These are phyloP conservation scores for Dinochytrium kinnereticum DNA, from an alignment of 371 early-diverging fungal genomes.

Conservation along the genomic window DNA sequence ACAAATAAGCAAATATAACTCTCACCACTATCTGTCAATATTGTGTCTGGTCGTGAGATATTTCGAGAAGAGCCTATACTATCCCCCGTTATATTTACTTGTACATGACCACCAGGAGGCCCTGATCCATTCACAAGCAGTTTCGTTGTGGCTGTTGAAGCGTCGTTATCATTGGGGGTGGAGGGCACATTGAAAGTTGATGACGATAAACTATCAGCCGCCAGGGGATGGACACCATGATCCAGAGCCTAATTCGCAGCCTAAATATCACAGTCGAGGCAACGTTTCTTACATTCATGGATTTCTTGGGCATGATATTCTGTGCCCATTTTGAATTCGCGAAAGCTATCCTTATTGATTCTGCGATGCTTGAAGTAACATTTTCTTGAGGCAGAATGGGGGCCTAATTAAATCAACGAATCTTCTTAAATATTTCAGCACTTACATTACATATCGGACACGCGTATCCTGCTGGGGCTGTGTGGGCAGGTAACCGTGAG, in stretches of 20 bases:
- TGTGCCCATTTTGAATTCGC: constrained; percentile 45
- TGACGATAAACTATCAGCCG: no score
- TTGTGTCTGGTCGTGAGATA: constrained; percentile 17
- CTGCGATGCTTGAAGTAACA: constrained; percentile 36
- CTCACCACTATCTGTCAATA: constrained; percentile 22
- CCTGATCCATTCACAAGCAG: neutral
- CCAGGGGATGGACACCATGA: neutral
- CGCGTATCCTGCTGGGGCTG: constrained; percentile 51
- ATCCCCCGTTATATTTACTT: constrained; percentile 3
- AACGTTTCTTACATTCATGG: neutral
- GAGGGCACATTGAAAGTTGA: no score
- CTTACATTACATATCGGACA: constrained; percentile 49
- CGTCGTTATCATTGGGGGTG: no score
- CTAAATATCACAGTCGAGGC: no score
- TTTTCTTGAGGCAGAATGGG: constrained; percentile 51
- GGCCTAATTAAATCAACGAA: constrained; percentile 23
- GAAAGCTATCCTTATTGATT: constrained; percentile 37
- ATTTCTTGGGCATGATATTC: constrained; percentile 38
- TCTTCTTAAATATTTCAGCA: neutral
- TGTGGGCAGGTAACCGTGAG: constrained; percentile 44
- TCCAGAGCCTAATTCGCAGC: neutral
- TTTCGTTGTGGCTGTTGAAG: no score
- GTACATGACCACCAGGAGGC: neutral
- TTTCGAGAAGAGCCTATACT: neutral
- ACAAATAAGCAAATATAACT: neutral